Evolutionary conservation across 805 yeast species (phyloP), one percentile per base, ranked within the genome.

Genomic region (Kodamaea sagamina): DNA sequence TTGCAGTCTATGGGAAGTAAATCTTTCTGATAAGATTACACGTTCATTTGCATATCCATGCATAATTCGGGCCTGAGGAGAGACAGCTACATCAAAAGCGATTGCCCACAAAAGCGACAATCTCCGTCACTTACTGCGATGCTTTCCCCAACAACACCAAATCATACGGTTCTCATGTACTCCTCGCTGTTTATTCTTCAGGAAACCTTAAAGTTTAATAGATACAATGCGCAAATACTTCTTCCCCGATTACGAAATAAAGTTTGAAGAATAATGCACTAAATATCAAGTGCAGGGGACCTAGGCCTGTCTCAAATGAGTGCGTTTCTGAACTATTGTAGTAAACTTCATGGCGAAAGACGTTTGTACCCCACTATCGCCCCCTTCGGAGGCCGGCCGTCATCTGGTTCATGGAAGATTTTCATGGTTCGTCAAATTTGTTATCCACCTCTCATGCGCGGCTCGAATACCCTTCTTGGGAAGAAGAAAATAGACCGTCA

Each of bases 81-180:
- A 6, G 24, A 21, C 8, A 21, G 24, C 24, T 8, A 21, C 24
- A 21, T 21, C 24, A 21, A 21, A 6, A 21, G 24, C 6, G 24
- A 21, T 21, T 29, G 34, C 17, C 15, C 34, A 13, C 11, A 15
- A 13, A 29, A 9, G 15, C 4, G 18, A 13, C 34, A 29, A 29
- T 29, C 34, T 29, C 34, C 34, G 34, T 17, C 11, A 29, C 34
- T n/a, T 9, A 17, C 34, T 13, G 34, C 34, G 34, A 29, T 29
- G 34, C 18, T 12, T 27, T 16, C 6, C 11, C 34, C 17, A 12
- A 13, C 3, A 13, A 29, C 24, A 6, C 8, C 24, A 21, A 21
- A 21, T 21, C 24, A 12, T 29, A 13, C 17, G 17, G 19, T 17
- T 13, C 34, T 12, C 18, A 29, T 13, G 34, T 17, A 13, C 17